phyloP scores from a whole-genome alignment of 192 early-diverging fungal species.

The Phycomyces nitens region DNA sequence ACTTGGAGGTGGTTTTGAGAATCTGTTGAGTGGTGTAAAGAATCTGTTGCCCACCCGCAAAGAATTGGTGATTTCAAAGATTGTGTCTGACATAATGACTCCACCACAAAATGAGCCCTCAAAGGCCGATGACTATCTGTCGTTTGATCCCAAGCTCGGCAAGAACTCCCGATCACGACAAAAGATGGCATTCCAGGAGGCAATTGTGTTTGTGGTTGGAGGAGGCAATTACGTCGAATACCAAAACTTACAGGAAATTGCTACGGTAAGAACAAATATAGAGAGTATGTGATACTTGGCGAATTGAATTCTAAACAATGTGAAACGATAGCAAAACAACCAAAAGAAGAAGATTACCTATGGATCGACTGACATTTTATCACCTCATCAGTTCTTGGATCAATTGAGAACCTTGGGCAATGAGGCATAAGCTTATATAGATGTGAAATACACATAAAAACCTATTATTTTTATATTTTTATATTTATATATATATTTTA shows the following conservation, averaged over 20 bases:
- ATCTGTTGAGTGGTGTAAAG: constrained; percentile 83
- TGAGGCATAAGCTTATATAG: background rate
- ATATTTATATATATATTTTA: too few relatives aligned
- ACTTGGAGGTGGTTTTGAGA: constrained; percentile 67
- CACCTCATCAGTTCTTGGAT: constrained; percentile 72
- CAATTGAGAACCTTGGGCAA: constrained; percentile 72
- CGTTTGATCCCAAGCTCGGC: constrained; percentile 83
- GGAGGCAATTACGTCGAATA: constrained; percentile 99
- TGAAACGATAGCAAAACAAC: constrained; percentile 40
- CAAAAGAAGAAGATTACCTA: constrained; percentile 80
- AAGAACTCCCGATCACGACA: constrained; percentile 48
- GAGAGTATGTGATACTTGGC: background rate
- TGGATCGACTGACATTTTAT: constrained; percentile 89
- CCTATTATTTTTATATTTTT: too few relatives aligned
- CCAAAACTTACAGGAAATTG: constrained; percentile 91
- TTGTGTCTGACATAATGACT: constrained; percentile 85
- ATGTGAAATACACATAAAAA: too few relatives aligned
- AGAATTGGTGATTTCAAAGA: constrained; percentile 82
- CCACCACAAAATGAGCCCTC: constrained; percentile 44
- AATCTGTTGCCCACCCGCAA: constrained; percentile 90
- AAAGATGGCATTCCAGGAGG: constrained; percentile 75
- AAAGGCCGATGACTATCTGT: constrained; percentile 81
- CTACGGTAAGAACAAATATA: constrained; percentile 53
- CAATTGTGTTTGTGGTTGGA: constrained; percentile 96
- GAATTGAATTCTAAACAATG: constrained; percentile 21